Evolutionary conservation across 495 filamentous ascomycete genomes (phyloP).

Genomic region (Trichocladium antarcticum): DNA sequence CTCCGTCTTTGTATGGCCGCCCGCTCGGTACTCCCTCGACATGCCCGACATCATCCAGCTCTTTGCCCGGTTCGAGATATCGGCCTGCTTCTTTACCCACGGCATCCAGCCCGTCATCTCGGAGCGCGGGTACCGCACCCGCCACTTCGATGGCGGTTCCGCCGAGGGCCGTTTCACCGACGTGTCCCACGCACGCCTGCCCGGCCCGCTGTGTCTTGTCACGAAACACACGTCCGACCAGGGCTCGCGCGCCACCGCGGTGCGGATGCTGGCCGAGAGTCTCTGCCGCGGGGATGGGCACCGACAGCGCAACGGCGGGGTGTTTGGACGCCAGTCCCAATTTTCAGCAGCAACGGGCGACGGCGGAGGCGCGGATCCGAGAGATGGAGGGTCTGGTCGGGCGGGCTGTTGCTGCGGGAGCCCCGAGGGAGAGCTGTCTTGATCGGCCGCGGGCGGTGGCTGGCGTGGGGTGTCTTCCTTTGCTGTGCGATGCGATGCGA

Average conservation of each 20-base stretch:
- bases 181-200: constrained; percentile 4
- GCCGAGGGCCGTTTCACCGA: constrained; percentile 31
- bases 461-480: constrained; percentile 9
- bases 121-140: constrained; percentile 43
- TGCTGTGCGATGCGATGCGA: constrained; percentile 2
- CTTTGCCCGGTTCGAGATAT: constrained; percentile 26
- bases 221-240: constrained; percentile 2
- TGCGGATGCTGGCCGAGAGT: not conserved
- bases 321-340: too few species aligned
- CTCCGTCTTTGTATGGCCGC: constrained; percentile 8
- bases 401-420: not conserved
- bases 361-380: too few species aligned
- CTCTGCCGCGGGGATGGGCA: too few species aligned
- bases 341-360: too few species aligned
- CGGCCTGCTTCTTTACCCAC: constrained; percentile 43
- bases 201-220: constrained; percentile 15
- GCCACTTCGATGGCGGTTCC: constrained; percentile 36
- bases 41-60: constrained; percentile 28
- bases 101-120: constrained; percentile 51
- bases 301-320: too few species aligned
- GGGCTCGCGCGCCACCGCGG: not conserved
- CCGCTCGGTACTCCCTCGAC: constrained; percentile 8
- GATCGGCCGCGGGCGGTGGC: constrained; percentile 9
- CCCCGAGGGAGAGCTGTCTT: too few species aligned
- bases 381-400: too few species aligned